A percentile compares a stretch with the other conserved stretches of the same genome.
Evolutionary conservation across 208 protist species (phyloP).

Genomic region (Acanthamoeba royreba): DNA sequence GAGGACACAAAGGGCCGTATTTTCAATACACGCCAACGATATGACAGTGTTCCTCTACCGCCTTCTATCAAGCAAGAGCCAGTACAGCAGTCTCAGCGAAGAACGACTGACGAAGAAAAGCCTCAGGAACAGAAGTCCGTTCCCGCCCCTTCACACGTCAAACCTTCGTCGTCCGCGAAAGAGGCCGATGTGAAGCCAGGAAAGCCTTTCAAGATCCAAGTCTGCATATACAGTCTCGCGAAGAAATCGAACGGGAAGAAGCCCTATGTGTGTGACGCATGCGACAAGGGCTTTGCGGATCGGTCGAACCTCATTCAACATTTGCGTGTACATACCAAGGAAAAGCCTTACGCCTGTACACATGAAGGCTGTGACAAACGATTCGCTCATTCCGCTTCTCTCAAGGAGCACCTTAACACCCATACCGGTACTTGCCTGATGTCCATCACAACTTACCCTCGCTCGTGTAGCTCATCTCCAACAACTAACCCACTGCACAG

Average conservation of each 20-base stretch:
- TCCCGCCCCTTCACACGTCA: too few species aligned
- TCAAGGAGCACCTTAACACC: constrained; percentile 33
- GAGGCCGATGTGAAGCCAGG: background rate
- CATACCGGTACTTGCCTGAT: background rate
- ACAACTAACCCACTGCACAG: background rate
- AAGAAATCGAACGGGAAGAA: background rate
- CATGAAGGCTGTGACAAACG: background rate
- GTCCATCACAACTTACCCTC: too few species aligned
- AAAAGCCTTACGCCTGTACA: constrained; percentile 33
- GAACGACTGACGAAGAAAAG: too few species aligned
- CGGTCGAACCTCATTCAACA: constrained; percentile 25
- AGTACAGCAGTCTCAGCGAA: too few species aligned
- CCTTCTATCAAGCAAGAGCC: too few species aligned
- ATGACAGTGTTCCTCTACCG: too few species aligned
- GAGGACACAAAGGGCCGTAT: background rate
- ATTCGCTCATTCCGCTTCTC: constrained; percentile 3
- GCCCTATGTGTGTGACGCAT: constrained; percentile 35
- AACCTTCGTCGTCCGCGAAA: too few species aligned
- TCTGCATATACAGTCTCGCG: constrained; percentile 25
- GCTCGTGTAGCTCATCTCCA: too few species aligned
- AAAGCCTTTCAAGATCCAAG: constrained; percentile 8
- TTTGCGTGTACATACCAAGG: constrained; percentile 14
- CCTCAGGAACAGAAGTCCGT: too few species aligned
- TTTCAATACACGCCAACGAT: background rate
- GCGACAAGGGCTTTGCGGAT: constrained; percentile 12